Percentiles rank a stretch among this genome's conserved stretches.
Evolutionary conservation across 805 yeast genomes (phyloP).

Genomic region (Diddensiella caesifluorescens): DNA sequence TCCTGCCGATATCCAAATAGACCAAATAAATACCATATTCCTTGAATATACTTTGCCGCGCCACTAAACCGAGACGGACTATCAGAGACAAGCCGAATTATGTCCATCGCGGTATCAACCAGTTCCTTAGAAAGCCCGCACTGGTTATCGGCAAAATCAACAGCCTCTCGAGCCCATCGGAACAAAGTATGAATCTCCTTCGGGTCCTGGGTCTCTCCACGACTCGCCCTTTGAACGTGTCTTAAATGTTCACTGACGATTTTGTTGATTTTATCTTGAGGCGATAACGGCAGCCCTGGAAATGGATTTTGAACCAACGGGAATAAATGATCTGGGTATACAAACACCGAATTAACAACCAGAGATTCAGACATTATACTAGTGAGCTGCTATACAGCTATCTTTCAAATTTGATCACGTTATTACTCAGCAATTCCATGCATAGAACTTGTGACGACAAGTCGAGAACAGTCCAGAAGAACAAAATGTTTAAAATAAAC

Average conservation of each 20-base stretch:
- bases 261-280: conserved; percentile 19
- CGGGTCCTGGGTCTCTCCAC: conserved; percentile 6
- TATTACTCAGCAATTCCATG: no score
- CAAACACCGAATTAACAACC: conserved; percentile 16
- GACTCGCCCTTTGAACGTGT: conserved; percentile 9
- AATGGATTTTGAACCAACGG: conserved; percentile 27
- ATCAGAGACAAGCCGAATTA: conserved; percentile 22
- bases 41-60: conserved; percentile 29
- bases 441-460: no score
- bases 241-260: conserved; percentile 13
- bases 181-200: conserved; percentile 19
- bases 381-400: no score
- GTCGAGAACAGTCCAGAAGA: no score
- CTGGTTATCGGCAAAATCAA: conserved; percentile 30
- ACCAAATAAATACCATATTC: conserved; percentile 29
- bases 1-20: conserved; percentile 23
- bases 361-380: conserved; percentile 3
- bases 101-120: conserved; percentile 23
- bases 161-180: conserved; percentile 30
- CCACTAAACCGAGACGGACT: conserved; percentile 21
- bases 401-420: no score
- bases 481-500: no score
- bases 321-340: conserved; percentile 31
- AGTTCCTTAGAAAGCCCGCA: conserved; percentile 21
- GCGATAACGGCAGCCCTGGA: conserved; percentile 23